These are phyloP conservation scores for Physcomitrium patens DNA, from an alignment of 225 moss, liverwort and hornwort genomes.

Conservation along the genomic window DNA sequence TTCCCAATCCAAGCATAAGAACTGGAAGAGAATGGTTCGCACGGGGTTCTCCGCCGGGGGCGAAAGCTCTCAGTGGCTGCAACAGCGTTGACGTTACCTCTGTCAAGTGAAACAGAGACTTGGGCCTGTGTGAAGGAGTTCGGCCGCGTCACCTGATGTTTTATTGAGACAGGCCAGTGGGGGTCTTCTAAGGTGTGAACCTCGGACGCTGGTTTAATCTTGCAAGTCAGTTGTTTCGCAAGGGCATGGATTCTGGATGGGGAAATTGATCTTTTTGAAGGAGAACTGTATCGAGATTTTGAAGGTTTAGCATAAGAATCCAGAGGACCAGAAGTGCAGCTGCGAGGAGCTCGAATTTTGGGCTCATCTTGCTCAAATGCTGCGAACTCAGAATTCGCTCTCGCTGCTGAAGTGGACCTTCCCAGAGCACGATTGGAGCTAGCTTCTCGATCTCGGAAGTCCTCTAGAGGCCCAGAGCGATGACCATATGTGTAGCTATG, in stretches of 20 bases:
- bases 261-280: slow-evolving; percentile 49
- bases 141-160: slow-evolving; percentile 29
- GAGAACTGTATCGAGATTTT: slow-evolving; percentile 31
- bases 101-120: slow-evolving; percentile 30
- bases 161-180: slow-evolving; percentile 45
- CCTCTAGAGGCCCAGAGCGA: slow-evolving; percentile 39
- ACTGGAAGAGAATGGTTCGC: slow-evolving; percentile 17
- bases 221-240: slow-evolving; percentile 52
- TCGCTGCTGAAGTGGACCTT: slow-evolving; percentile 37
- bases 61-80: slow-evolving; percentile 19
- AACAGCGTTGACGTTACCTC: slow-evolving; percentile 21
- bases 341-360: slow-evolving; percentile 23
- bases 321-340: slow-evolving; percentile 47
- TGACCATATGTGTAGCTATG: slow-evolving; percentile 33
- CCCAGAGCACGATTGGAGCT: slow-evolving; percentile 34
- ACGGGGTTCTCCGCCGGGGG: slow-evolving; percentile 1
- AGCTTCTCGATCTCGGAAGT: slow-evolving; percentile 25
- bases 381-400: slow-evolving; percentile 25
- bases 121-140: slow-evolving; percentile 34
- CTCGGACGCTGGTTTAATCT: slow-evolving; percentile 26
- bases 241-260: slow-evolving; percentile 51
- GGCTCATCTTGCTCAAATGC: slow-evolving; percentile 30
- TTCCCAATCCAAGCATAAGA: slow-evolving; percentile 34
- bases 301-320: slow-evolving; percentile 37
- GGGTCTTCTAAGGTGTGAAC: slow-evolving; percentile 37